Percentiles rank a stretch among this genome's conserved stretches.
These are phyloP conservation scores for Myxozyma mucilagina DNA, from an alignment of 805 yeast genomes.

Conservation along the genomic window DNA sequence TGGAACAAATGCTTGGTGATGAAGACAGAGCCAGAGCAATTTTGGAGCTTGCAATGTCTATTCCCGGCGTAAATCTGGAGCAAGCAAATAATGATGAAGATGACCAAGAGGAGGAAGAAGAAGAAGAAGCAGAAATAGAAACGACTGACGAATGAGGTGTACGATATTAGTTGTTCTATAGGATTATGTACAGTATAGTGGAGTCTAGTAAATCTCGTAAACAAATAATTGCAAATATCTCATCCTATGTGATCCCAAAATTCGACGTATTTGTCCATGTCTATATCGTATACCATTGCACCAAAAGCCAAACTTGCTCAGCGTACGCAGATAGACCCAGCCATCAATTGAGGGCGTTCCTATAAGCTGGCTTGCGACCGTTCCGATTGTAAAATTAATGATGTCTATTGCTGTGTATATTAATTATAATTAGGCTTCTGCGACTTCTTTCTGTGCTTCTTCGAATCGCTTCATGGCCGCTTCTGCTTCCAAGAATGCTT, in stretches of 20 bases:
- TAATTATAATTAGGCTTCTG: background rate
- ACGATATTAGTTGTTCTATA: background rate
- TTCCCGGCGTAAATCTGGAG: slow-evolving; percentile 25
- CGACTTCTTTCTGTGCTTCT: slow-evolving; percentile 4
- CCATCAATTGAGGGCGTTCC: no score
- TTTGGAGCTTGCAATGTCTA: slow-evolving; percentile 51
- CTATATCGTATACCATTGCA: no score
- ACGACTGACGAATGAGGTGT: background rate
- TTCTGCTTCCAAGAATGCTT: slow-evolving; percentile 26
- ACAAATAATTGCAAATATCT: no score
- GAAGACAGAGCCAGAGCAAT: slow-evolving; percentile 65
- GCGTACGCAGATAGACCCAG: no score
- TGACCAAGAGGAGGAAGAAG: slow-evolving; percentile 4
- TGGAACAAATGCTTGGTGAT: slow-evolving; percentile 72
- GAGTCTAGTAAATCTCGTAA: no score
- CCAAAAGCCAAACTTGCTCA: no score
- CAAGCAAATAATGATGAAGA: background rate
- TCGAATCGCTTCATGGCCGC: slow-evolving; percentile 20
- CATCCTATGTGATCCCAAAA: no score
- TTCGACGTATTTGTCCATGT: no score
- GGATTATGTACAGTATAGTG: background rate
- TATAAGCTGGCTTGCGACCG: background rate
- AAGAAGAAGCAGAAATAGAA: background rate
- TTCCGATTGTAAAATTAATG: background rate
- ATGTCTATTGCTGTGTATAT: background rate